Conservation (phyloP, 1,139 yeast genomes). For the Hyphopichia buzzinii region DNA sequence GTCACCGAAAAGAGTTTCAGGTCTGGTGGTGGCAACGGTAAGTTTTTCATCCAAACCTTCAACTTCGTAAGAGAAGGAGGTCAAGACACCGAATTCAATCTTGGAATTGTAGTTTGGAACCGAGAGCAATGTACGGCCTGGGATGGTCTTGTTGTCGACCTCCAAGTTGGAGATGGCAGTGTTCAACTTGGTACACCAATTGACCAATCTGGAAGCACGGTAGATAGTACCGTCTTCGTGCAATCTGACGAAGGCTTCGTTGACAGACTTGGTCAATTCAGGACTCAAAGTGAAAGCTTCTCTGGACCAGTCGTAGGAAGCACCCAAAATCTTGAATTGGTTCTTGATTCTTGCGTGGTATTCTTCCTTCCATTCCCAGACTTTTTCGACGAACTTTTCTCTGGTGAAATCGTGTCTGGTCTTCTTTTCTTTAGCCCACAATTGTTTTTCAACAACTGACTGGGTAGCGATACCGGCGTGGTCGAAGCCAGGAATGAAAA, state of each 20-base stretch:
- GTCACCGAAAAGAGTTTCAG: conserved; percentile 97
- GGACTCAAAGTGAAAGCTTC: conserved; percentile 94
- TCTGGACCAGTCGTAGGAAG: conserved; percentile 93
- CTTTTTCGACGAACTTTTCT: conserved; percentile 81
- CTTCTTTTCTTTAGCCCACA: conserved; percentile 83
- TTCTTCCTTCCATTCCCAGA: conserved; percentile 98
- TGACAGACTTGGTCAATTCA: conserved; percentile 72
- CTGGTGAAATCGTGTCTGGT: conserved; percentile 96
- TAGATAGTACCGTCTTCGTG: conserved; percentile 96
- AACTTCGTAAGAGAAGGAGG: conserved; percentile 89
- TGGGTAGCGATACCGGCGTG: conserved; percentile 99
- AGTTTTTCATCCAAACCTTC: conserved; percentile 85
- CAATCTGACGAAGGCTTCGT: conserved; percentile 85
- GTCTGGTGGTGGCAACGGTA: conserved; percentile 97
- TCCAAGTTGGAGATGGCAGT: conserved; percentile 96
- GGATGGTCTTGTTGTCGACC: conserved; percentile 86
- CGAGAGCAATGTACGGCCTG: conserved; percentile 75
- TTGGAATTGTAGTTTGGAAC: conserved; percentile 91
- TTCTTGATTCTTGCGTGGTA: conserved; percentile 82
- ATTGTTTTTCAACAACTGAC: conserved; percentile 94
- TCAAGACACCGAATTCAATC: conserved; percentile 93
- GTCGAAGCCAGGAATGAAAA: conserved; percentile 95
- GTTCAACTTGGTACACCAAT: conserved; percentile 94
- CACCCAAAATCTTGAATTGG: conserved; percentile 87
- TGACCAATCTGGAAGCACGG: conserved; percentile 89